Base-by-base conservation (phyloP, 202 grass and related monocot genomes). In the Digitaria exilis region DNA sequence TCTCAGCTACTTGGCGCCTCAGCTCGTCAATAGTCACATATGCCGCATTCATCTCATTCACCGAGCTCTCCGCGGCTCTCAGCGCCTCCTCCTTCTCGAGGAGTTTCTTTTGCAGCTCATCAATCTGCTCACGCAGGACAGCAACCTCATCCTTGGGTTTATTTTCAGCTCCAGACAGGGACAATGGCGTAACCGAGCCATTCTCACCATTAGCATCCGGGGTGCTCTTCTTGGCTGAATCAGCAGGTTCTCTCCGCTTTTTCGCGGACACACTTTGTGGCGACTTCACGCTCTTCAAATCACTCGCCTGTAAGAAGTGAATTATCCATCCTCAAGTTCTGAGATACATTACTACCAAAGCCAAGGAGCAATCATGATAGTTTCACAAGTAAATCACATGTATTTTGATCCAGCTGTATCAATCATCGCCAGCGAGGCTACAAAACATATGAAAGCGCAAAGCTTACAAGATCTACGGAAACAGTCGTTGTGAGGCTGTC, bases 31-130 rank as follows among this genome's bases (percentile, higher is more conserved):
- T 67, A 21, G 84, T 91, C 2, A 39, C 82, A 75, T 89, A 84
- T 22, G 76, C 71, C 30, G 28, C 80, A 66, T 87, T 96, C 93
- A 97, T 88, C 86, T 92, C 87, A 50, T 62, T 76, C 24, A 88
- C 74, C 0, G 86, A 84, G 65, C 58, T 90, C 46, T 99, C 89
- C 0, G 80, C 91, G 3, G 73, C 82, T 52, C 71, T 91, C 76
- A 99, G 69, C 1, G 81, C 85, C 67, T 89, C 97, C 52, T 99
- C 97, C 56, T 97, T 97, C 74, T 92, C 89, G 1, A 91, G 61
- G 29, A 99, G 56, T n/a, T 84, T 87, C 81, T 89, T 87, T 11
- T 99, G 91, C 48, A 99, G 79, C n/a, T 92, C 93, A 8, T 88
- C 78, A 4, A 99, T 86, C 77, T 99, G 93, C 62, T 87, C 88